Base-by-base conservation (phyloP, 2,329 filamentous ascomycete species). In the Atkinsonella hypoxylon region DNA sequence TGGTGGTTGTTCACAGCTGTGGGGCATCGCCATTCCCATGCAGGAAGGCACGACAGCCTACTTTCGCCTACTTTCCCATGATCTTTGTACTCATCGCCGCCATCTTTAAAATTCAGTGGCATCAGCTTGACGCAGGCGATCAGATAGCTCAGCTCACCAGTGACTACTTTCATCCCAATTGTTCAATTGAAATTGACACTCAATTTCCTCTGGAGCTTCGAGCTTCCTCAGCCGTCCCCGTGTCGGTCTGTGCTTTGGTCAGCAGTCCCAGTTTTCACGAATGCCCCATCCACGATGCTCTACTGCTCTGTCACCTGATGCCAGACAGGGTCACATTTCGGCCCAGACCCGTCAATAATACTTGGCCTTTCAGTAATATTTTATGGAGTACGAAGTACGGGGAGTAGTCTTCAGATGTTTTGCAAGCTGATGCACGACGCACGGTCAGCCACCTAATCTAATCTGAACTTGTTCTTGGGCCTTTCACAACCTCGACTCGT, bases 251-350 rank as follows among this genome's bases (percentile, higher is more conserved):
- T 47, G 50, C 49, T 47, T 47, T 41, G 47, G 52, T 49, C 52
- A 54, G 52, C 52, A 49, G 49, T 18, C 30, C 47, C 40, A 41
- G n/a, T 20, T 42, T 32, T 44, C 36, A 32, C 20, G 43, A 39
- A 45, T 26, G 44, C 47, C 34, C 50, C 50, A 43, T 50, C 40
- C 15, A 31, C 40, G 39, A 52, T 44, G 47, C 45, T 40, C 48
- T 40, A n/a, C 47, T 31, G 32, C 22, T 51, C 48, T 50, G 45
- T 55, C 51, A 55, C 51, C 49, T 55, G 51, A 55, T 50, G 34
- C n/a, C 42, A 32, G 15, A 41, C 42, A 46, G 38, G 45, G 47
- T 12, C 34, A 30, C 50, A 48, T 45, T 47, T 18, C 41, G 51
- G 48, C 46, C 51, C 43, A 48, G 50, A 51, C 51, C 50, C 48